Conservation (phyloP, 2,329 filamentous ascomycete genomes). For the Pseudogymnoascus sp. region DNA sequence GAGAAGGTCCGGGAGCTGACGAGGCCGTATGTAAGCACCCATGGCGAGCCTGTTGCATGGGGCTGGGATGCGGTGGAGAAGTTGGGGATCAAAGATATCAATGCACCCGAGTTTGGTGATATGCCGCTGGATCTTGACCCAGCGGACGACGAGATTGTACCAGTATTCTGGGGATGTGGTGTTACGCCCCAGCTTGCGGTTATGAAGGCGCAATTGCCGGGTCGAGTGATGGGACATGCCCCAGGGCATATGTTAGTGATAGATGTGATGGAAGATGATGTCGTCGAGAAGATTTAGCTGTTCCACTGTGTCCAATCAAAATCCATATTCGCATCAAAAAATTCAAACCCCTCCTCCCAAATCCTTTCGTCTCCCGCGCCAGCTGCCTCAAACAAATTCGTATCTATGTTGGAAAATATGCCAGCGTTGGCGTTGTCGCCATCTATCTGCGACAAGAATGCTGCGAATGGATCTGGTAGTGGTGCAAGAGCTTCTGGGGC, state of each 20-base stretch:
- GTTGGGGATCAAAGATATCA: slow-evolving; percentile 50
- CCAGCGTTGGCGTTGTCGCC: slow-evolving; percentile 8
- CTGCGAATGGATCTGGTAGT: neutral
- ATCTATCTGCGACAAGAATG: neutral
- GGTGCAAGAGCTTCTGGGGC: slow-evolving; percentile 14
- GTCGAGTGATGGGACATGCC: slow-evolving; percentile 53
- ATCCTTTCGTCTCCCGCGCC: slow-evolving; percentile 33
- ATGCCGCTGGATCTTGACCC: slow-evolving; percentile 34
- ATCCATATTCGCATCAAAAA: slow-evolving; percentile 37
- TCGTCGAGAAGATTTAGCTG: slow-evolving; percentile 13
- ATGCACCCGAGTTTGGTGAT: slow-evolving; percentile 52
- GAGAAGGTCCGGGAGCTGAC: slow-evolving; percentile 49
- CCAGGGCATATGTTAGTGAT: slow-evolving; percentile 58
- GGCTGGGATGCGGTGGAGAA: slow-evolving; percentile 49
- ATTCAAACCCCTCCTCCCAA: slow-evolving; percentile 36
- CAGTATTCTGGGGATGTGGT: slow-evolving; percentile 59
- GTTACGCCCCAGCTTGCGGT: slow-evolving; percentile 62
- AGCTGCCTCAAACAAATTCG: slow-evolving; percentile 24
- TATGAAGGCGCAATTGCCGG: slow-evolving; percentile 46
- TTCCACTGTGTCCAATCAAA: slow-evolving; percentile 20
- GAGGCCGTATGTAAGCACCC: slow-evolving; percentile 46
- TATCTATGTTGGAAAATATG: slow-evolving; percentile 7
- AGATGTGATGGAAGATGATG: slow-evolving; percentile 42
- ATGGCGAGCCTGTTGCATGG: slow-evolving; percentile 60
- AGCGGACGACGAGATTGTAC: slow-evolving; percentile 39